Percentiles rank a stretch among this genome's conserved stretches.
These are phyloP conservation scores for Cotoneaster glaucophyllus DNA, from an alignment of 306 rosid genomes.

Conservation along the genomic window DNA sequence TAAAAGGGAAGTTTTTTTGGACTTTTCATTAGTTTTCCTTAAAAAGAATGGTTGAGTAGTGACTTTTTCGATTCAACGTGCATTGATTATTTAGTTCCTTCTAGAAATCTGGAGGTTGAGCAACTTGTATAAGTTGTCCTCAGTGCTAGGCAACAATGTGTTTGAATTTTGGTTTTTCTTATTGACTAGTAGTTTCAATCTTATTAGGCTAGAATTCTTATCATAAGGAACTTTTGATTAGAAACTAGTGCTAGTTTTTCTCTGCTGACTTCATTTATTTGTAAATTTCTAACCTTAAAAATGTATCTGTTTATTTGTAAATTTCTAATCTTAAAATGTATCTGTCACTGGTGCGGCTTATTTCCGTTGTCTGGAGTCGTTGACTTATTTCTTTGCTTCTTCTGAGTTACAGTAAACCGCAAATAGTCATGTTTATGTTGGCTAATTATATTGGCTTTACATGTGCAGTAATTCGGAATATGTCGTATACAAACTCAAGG, in stretches of 20 bases:
- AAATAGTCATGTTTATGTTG: constrained; percentile 4
- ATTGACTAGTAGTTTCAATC: background rate
- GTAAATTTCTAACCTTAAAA: background rate
- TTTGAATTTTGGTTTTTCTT: background rate
- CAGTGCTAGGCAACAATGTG: background rate
- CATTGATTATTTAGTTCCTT: background rate
- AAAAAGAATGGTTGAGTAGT: background rate
- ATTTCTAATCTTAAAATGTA: background rate
- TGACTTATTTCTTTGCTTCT: background rate
- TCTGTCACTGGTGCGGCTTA: background rate
- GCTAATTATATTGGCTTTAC: constrained; percentile 9
- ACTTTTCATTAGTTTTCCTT: too few relatives aligned
- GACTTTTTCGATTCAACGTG: background rate
- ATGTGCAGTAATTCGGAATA: constrained; percentile 80
- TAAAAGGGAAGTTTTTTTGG: too few relatives aligned
- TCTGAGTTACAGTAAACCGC: background rate
- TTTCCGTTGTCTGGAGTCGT: background rate
- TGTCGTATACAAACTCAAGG: constrained; percentile 93
- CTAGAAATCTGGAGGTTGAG: background rate
- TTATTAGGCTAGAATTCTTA: background rate
- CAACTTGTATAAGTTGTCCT: background rate
- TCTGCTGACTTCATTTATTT: background rate
- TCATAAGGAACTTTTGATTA: background rate
- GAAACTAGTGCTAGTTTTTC: background rate
- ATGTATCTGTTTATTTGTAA: background rate